Evolutionary conservation across 352 stramenopile species (phyloP), one percentile per base, ranked within the genome.

Genomic region (Pythium biforme): DNA sequence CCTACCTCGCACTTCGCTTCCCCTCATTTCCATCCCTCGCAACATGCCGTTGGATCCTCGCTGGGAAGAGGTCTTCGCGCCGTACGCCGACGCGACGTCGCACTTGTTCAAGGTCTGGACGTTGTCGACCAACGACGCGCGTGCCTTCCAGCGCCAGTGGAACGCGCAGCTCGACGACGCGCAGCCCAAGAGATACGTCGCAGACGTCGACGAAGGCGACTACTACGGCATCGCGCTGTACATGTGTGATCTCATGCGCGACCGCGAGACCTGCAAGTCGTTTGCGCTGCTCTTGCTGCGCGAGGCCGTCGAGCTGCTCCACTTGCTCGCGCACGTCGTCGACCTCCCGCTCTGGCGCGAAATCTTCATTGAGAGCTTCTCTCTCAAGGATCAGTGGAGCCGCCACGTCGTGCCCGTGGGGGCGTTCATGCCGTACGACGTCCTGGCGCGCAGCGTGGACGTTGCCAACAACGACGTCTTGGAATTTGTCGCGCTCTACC

Each of bases 41-140:
- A n/a, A n/a, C 46, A 52, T 52, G 46, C 7, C 46, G 46, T 22
- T 57, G 19, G 31, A 57, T 27, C 22, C 50, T 22, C 34, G 50
- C 48, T 57, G 50, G 33, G 33, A 57, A 46, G 29, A 57, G 20
- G n/a, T 57, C 20, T 57, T 56, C 25, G 29, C 7, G 29, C 29
- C 31, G 31, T 56, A 46, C 50, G 17, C 17, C 31, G 4, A 1
- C 14, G 17, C 20, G 20, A 56, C 33, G 29, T 43, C 50, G 29
- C 33, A 43, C 29, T n/a, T 56, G 19, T 46, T 56, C 50, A 56
- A 56, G 50, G 50, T 56, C 50, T 56, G 50, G 50, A 56, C 50
- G 33, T 31, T 56, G 20, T 15, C n/a, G 4, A 29, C 33, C 6
- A 9, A 43, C 20, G 26, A 56, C 33, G 50, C 50, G 15, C 50